phyloP scores from a whole-genome alignment of 805 yeast genomes.

The Pichia sporocuriosa region DNA sequence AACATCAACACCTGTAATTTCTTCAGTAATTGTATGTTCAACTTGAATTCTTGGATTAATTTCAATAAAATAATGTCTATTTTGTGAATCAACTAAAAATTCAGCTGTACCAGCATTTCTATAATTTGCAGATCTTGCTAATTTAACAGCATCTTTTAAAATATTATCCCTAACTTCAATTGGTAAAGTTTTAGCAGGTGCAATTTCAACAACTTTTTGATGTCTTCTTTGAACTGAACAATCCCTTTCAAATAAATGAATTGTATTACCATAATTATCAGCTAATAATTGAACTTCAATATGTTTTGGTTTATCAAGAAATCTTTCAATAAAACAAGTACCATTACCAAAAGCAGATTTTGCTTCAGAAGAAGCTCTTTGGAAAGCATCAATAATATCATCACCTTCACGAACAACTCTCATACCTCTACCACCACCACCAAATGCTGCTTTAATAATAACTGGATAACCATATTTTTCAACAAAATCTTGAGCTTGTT shows the following conservation, averaged over 20 bases:
- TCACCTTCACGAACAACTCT: slow-evolving; percentile 98
- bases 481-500: slow-evolving; percentile 76
- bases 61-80: slow-evolving; percentile 95
- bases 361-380: slow-evolving; percentile 92
- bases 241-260: slow-evolving; percentile 94
- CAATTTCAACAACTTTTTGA: slow-evolving; percentile 97
- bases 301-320: slow-evolving; percentile 92
- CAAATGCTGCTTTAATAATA: slow-evolving; percentile 96
- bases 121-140: slow-evolving; percentile 84
- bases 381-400: slow-evolving; percentile 82
- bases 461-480: slow-evolving; percentile 88
- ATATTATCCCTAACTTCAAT: slow-evolving; percentile 81
- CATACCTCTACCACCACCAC: slow-evolving; percentile 99
- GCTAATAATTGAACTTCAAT: slow-evolving; percentile 96
- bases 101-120: slow-evolving; percentile 98
- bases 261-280: slow-evolving; percentile 88
- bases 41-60: slow-evolving; percentile 98
- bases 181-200: slow-evolving; percentile 92
- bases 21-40: slow-evolving; percentile 98
- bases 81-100: slow-evolving; percentile 85
- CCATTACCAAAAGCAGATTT: slow-evolving; percentile 96
- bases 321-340: slow-evolving; percentile 95
- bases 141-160: slow-evolving; percentile 86
- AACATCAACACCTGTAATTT: slow-evolving; percentile 94
- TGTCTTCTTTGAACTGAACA: slow-evolving; percentile 99